Evolutionary conservation across 208 protist species (phyloP).

Genomic region (Leishmania tropica): DNA sequence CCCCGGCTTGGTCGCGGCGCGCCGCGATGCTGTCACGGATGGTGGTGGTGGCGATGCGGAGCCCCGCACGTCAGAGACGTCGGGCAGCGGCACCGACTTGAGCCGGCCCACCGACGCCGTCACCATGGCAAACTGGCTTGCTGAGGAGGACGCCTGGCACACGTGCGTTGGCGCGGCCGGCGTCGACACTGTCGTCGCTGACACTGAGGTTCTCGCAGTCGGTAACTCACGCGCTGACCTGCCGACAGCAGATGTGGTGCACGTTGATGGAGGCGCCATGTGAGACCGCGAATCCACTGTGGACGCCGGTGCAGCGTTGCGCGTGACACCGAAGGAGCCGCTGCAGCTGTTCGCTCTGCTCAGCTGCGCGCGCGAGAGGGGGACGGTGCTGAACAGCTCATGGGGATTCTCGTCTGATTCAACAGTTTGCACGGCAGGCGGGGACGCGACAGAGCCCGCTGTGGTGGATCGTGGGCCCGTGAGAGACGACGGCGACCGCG

Average conservation of each 20-base stretch:
- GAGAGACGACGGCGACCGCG: slow-evolving; percentile 2
- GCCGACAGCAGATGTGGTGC: not conserved
- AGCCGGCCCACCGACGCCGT: slow-evolving; percentile 3
- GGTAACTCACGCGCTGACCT: not conserved
- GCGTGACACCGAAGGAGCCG: not conserved
- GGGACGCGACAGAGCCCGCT: not conserved
- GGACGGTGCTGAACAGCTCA: slow-evolving; percentile 16
- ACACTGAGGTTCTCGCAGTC: not conserved
- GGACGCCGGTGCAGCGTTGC: not conserved
- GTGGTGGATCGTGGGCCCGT: slow-evolving; percentile 6
- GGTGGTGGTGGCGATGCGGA: slow-evolving; percentile 1
- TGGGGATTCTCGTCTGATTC: not conserved
- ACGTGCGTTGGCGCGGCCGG: not conserved
- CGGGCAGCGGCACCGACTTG: slow-evolving; percentile 10
- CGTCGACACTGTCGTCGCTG: not conserved
- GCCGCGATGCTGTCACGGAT: slow-evolving; percentile 14
- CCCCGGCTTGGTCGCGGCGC: not conserved
- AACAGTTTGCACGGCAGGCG: not conserved
- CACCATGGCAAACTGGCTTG: slow-evolving; percentile 6
- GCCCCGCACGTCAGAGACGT: slow-evolving; percentile 8
- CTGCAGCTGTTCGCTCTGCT: slow-evolving; percentile 21
- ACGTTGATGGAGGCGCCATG: not conserved
- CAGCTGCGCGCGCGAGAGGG: slow-evolving; percentile 7
- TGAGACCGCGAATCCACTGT: not conserved
- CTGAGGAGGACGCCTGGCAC: not conserved